phyloP scores from a whole-genome alignment of 768 basidiomycete species.

The Flagelloscypha sp. region DNA sequence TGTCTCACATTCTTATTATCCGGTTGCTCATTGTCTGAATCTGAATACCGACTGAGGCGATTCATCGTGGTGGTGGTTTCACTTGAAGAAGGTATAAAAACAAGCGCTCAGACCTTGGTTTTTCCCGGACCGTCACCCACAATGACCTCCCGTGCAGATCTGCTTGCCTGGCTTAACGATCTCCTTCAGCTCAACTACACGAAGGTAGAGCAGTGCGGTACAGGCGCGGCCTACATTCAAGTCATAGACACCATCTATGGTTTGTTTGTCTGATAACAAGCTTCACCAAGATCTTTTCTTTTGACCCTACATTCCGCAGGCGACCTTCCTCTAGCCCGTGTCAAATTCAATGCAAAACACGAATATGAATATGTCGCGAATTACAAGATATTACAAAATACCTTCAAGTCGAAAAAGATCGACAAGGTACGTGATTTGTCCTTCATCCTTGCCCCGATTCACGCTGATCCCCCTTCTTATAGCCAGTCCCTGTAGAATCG shows the following conservation, averaged over 20 bases:
- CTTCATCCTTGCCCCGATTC: conserved; percentile 1
- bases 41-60: too few relatives aligned
- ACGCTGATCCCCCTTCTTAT: conserved; percentile 7
- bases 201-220: conserved; percentile 87
- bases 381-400: conserved; percentile 90
- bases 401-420: conserved; percentile 87
- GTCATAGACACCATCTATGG: conserved; percentile 92
- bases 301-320: conserved; percentile 48
- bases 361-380: conserved; percentile 95
- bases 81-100: too few relatives aligned
- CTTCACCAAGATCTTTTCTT: conserved; percentile 8
- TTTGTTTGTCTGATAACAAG: conserved; percentile 7
- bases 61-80: too few relatives aligned
- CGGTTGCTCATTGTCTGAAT: background rate
- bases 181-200: conserved; percentile 86
- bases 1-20: conserved; percentile 3
- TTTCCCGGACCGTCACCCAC: conserved; percentile 16
- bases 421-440: conserved; percentile 62
- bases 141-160: conserved; percentile 77
- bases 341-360: conserved; percentile 94
- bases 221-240: conserved; percentile 91
- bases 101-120: too few relatives aligned
- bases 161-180: conserved; percentile 90
- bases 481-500: conserved; percentile 94
- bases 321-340: conserved; percentile 82